Percentiles rank a stretch among this genome's conserved stretches.
phyloP scores from a whole-genome alignment of 2,329 filamentous ascomycete genomes.

The Thielaviopsis ethacetica region DNA sequence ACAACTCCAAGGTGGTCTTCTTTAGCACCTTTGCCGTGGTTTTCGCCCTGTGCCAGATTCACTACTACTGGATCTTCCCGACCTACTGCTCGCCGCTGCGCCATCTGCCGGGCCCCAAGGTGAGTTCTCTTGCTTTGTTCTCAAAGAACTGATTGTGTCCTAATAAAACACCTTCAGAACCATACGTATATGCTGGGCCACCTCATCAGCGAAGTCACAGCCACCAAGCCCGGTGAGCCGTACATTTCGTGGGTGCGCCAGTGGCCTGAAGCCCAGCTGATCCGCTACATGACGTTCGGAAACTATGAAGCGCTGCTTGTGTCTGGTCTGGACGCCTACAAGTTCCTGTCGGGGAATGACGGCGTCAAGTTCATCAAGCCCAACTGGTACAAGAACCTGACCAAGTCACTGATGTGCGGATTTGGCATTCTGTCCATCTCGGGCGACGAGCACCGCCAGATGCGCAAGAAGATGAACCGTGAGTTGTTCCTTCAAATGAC shows the following conservation, averaged over 20 bases:
- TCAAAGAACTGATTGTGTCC: neutral
- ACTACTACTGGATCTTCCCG: slow-evolving; percentile 26
- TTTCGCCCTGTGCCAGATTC: slow-evolving; percentile 13
- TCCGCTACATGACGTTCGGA: slow-evolving; percentile 17
- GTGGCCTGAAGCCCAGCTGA: slow-evolving; percentile 17
- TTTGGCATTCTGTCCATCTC: slow-evolving; percentile 21
- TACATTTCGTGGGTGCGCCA: slow-evolving; percentile 16
- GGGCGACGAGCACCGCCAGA: slow-evolving; percentile 20
- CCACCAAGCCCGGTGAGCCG: slow-evolving; percentile 16
- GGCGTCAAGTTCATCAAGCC: slow-evolving; percentile 20
- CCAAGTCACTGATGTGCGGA: slow-evolving; percentile 4
- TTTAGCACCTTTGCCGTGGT: neutral
- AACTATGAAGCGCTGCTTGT: slow-evolving; percentile 17
- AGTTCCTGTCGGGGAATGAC: slow-evolving; percentile 17
- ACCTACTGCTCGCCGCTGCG: slow-evolving; percentile 27
- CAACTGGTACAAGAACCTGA: slow-evolving; percentile 16
- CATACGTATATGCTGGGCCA: slow-evolving; percentile 26
- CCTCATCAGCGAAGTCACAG: slow-evolving; percentile 18
- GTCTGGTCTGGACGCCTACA: slow-evolving; percentile 16
- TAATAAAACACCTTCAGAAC: slow-evolving; percentile 17
- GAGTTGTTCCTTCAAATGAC: neutral
- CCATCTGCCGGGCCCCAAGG: slow-evolving; percentile 27
- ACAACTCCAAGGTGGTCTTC: neutral
- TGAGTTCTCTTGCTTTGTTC: slow-evolving; percentile 12
- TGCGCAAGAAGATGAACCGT: slow-evolving; percentile 20